Conservation (phyloP, 1,284 basidiomycete species). For the Microbotryum lychnidis-dioicae region DNA sequence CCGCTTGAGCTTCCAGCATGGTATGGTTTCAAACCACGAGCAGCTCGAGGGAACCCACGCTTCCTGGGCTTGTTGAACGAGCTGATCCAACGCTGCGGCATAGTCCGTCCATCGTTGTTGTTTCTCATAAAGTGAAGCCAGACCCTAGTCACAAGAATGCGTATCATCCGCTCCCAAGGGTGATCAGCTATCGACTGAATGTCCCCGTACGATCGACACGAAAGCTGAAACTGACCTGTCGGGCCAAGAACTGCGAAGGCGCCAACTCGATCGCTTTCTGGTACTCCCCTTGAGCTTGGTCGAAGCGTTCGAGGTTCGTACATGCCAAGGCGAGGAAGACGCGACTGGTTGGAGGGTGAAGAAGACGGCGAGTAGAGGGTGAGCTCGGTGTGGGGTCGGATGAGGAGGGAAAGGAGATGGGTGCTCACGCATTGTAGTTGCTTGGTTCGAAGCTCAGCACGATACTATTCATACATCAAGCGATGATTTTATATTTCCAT, state of each 20-base stretch:
- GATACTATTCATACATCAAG: constrained; percentile 7
- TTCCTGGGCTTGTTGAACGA: constrained; percentile 36
- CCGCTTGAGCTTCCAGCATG: background rate
- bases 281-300: constrained; percentile 67
- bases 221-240: constrained; percentile 33
- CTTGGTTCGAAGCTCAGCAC: constrained; percentile 30
- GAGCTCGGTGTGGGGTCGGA: background rate
- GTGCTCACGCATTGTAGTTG: constrained; percentile 34
- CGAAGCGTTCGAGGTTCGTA: constrained; percentile 59
- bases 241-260: constrained; percentile 38
- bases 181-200: no score
- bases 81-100: constrained; percentile 33
- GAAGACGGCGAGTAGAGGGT: background rate
- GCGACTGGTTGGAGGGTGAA: constrained; percentile 47
- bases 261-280: constrained; percentile 38
- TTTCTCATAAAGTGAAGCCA: constrained; percentile 41
- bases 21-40: background rate
- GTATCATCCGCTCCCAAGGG: background rate
- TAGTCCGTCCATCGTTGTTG: constrained; percentile 37
- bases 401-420: background rate
- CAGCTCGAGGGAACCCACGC: constrained; percentile 11
- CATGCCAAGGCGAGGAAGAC: constrained; percentile 72
- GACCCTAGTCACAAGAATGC: constrained; percentile 32
- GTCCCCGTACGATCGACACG: no score
- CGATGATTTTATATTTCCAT: background rate